Percentiles rank a stretch among this genome's conserved stretches.
phyloP scores from a whole-genome alignment of 306 rosid species.

The Lathyrus oleraceus region DNA sequence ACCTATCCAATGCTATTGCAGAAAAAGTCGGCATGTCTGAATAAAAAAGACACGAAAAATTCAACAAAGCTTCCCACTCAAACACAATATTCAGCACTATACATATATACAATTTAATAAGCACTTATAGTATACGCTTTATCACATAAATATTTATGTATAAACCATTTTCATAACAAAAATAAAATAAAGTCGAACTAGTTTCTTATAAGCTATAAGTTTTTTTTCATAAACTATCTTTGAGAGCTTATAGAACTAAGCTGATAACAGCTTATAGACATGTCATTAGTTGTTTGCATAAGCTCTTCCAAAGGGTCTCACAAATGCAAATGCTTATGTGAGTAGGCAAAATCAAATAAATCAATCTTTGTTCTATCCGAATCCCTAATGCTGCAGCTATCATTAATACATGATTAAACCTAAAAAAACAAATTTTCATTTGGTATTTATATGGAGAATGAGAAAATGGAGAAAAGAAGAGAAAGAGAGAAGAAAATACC shows the following conservation, averaged over 20 bases:
- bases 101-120: background rate
- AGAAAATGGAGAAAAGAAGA: too few species aligned
- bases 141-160: background rate
- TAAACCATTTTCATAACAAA: background rate
- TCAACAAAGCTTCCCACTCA: slow-evolving; percentile 18
- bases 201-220: background rate
- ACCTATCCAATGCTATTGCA: slow-evolving; percentile 81
- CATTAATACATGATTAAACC: background rate
- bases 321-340: background rate
- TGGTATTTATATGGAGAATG: too few species aligned
- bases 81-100: background rate
- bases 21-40: slow-evolving; percentile 84
- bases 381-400: slow-evolving; percentile 25
- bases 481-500: background rate
- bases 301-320: background rate
- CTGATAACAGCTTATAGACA: background rate
- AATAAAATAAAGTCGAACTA: background rate
- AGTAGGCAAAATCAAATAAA: background rate
- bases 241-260: background rate
- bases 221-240: background rate
- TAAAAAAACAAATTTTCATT: background rate
- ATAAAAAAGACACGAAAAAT: slow-evolving; percentile 33
- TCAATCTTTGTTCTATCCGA: background rate
- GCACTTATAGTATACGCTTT: background rate
- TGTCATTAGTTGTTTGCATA: background rate